Evolutionary conservation across 2,329 filamentous ascomycete genomes (phyloP), one percentile per base, ranked within the genome.

Genomic region (Hypoxylon sp.): DNA sequence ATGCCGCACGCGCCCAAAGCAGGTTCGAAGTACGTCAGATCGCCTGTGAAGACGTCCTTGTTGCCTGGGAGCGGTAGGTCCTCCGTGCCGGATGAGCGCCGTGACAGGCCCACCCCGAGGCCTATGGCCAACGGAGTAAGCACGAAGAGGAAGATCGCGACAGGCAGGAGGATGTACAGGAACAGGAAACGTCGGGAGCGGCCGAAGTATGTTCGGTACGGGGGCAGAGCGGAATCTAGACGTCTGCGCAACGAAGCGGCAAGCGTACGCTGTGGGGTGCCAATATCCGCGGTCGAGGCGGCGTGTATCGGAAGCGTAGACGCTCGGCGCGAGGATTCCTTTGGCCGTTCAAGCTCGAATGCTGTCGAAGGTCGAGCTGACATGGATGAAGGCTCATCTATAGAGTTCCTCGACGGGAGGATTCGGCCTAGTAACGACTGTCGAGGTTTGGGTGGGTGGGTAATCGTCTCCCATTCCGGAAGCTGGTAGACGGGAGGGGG

Each of bases 1-100:
- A 85, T 79, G 4, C 92, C 92, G 76, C 93, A 95, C 0, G 92
- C 89, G 11, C 92, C 92, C 3, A 93, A 83, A 2, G 79, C 83
- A 0, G 91, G 87, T 17, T 82, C 81, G 78, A 92, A 95, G 81
- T 90, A 95, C 0, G 91, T 93, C 56, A 92, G 78, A 55, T 92
- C 90, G 58, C 90, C 91, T 3, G 81, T 85, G 73, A 87, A 88
- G n/a, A 69, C 54, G 35, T 40, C 61, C 11, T 20, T 62, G 46
- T 68, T 68, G 64, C 62, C 62, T 11, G 73, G 72, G 14, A 76
- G 71, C n/a, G 74, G 72, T 44, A 76, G 66, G 58, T 71, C 59
- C 44, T 61, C 54, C 2, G 51, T 27, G 58, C 30, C n/a, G 22
- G 57, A 57, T 13, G 25, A 40, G 37, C 61, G 73, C 27, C 64